Evolutionary conservation across 2,329 filamentous ascomycete species (phyloP).

Genomic region (Pyrenochaeta sp.): DNA sequence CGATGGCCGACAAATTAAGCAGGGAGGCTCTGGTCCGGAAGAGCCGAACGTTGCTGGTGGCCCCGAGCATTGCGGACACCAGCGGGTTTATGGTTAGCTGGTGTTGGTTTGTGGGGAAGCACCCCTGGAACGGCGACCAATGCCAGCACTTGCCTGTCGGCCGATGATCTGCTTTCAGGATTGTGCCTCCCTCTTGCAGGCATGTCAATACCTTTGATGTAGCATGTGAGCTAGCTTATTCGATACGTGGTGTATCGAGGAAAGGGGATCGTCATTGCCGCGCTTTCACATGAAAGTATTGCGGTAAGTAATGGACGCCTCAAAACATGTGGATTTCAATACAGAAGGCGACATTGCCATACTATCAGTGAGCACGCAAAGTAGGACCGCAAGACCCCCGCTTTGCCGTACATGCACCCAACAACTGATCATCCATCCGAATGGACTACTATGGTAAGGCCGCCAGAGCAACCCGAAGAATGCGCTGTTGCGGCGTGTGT

Average conservation of each 20-base stretch:
- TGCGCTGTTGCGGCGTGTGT: slow-evolving; percentile 1
- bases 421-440: neutral
- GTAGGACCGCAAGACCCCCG: neutral
- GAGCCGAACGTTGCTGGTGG: neutral
- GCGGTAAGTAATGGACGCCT: neutral
- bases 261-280: slow-evolving; percentile 14
- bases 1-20: slow-evolving; percentile 14
- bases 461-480: neutral
- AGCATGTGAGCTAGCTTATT: slow-evolving; percentile 22
- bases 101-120: slow-evolving; percentile 5
- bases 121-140: slow-evolving; percentile 20
- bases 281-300: slow-evolving; percentile 30
- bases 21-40: slow-evolving; percentile 4
- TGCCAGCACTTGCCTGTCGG: slow-evolving; percentile 20
- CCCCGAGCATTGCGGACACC: slow-evolving; percentile 3
- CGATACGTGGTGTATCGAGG: slow-evolving; percentile 20
- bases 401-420: neutral
- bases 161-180: slow-evolving; percentile 19
- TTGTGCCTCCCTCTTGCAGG: slow-evolving; percentile 22
- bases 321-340: neutral
- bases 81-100: slow-evolving; percentile 8
- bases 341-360: neutral
- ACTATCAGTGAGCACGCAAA: neutral
- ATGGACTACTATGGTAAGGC: neutral
- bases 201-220: slow-evolving; percentile 10